Conservation (phyloP, 768 basidiomycete genomes). For the Cystobasidium tubakii region DNA sequence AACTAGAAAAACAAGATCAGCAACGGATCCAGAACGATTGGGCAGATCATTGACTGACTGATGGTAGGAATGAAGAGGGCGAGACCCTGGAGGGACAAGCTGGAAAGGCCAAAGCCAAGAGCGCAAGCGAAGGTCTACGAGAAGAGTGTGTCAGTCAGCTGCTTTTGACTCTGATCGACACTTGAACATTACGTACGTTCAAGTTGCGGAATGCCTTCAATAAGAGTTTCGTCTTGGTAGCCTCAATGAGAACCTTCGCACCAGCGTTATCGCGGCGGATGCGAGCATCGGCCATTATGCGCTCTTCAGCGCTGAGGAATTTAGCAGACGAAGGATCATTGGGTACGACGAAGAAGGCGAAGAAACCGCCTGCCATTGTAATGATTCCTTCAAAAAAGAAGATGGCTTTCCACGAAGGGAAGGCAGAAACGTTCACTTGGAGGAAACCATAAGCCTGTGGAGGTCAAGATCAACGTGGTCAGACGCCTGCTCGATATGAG, state of each 20-base stretch:
- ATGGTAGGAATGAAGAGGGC: conserved; percentile 37
- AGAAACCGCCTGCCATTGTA: conserved; percentile 11
- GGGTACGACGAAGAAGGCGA: conserved; percentile 21
- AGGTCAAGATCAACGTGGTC: too few species aligned
- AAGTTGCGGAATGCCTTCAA: conserved; percentile 16
- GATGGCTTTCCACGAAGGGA: conserved; percentile 24
- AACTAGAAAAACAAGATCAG: background rate
- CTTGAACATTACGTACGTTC: background rate
- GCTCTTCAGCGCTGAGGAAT: conserved; percentile 26
- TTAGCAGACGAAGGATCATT: conserved; percentile 3
- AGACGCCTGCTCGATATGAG: too few species aligned
- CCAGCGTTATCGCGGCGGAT: conserved; percentile 10
- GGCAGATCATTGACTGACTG: background rate
- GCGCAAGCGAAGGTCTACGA: background rate
- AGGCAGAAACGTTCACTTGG: conserved; percentile 6
- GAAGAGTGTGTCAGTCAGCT: background rate
- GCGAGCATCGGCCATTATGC: background rate
- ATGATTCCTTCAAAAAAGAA: conserved; percentile 38
- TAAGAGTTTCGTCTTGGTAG: conserved; percentile 21
- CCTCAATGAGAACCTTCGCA: conserved; percentile 27
- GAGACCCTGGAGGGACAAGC: conserved; percentile 25
- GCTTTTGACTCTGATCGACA: too few species aligned
- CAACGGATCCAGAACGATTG: background rate
- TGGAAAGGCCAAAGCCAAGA: conserved; percentile 25
- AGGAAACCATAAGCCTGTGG: conserved; percentile 15